A percentile compares a stretch with the other conserved stretches of the same genome.
Evolutionary conservation across 2,329 filamentous ascomycete genomes (phyloP).

Genomic region (Phyllosticta capitalensis): DNA sequence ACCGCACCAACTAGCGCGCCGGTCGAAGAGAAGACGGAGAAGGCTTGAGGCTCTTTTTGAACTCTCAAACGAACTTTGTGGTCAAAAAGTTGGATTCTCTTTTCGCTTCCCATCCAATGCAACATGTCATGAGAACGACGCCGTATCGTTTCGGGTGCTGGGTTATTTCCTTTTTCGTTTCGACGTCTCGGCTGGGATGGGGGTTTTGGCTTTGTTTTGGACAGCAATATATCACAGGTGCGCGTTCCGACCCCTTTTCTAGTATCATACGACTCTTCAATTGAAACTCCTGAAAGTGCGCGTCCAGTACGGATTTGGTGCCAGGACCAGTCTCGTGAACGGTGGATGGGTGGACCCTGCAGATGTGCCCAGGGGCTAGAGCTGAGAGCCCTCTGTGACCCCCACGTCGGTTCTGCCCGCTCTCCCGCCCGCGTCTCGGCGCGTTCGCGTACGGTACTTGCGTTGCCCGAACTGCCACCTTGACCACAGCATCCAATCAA

Average conservation of each 20-base stretch:
- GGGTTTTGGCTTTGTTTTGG: not conserved
- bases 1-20: slow-evolving; percentile 16
- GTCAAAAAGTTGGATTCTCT: not conserved
- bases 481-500: not conserved
- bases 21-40: slow-evolving; percentile 22
- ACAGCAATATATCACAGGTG: not conserved
- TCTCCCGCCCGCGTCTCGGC: not conserved
- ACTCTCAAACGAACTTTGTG: not conserved
- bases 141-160: not conserved
- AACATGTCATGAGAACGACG: not conserved
- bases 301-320: not conserved
- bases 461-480: not conserved
- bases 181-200: not conserved
- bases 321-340: not conserved
- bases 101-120: not conserved
- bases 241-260: not conserved
- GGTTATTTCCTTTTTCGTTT: not conserved
- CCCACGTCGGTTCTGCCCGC: not conserved
- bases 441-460: not conserved
- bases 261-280: not conserved
- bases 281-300: not conserved
- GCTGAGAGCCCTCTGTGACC: not conserved
- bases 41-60: slow-evolving; percentile 13
- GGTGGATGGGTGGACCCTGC: not conserved
- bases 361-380: not conserved